A percentile compares a stretch with the other conserved stretches of the same genome.
phyloP scores from a whole-genome alignment of 1,139 yeast genomes.

The Pichia sp. region DNA sequence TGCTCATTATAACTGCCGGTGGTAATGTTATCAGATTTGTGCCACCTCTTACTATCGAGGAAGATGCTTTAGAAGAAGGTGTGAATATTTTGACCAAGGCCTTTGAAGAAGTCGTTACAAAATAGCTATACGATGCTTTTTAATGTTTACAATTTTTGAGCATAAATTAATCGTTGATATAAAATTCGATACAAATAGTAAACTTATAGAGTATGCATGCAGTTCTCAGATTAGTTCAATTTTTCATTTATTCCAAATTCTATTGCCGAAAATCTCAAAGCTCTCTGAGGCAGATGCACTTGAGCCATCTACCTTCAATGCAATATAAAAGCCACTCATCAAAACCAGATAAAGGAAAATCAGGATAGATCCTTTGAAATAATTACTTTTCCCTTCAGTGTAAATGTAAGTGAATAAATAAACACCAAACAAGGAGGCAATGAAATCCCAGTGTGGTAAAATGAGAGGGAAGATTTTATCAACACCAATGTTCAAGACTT shows the following conservation, averaged over 20 bases:
- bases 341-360: slow-evolving; percentile 73
- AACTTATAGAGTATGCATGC: no score
- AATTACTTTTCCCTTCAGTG: slow-evolving; percentile 95
- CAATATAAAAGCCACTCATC: slow-evolving; percentile 76
- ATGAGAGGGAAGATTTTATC: slow-evolving; percentile 67
- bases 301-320: slow-evolving; percentile 30
- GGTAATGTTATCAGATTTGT: slow-evolving; percentile 83
- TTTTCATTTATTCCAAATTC: slow-evolving; percentile 7
- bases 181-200: background rate
- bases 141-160: background rate
- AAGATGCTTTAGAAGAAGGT: slow-evolving; percentile 63
- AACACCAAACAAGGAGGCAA: slow-evolving; percentile 80
- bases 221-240: no score
- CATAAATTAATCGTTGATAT: background rate
- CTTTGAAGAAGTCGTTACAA: slow-evolving; percentile 31
- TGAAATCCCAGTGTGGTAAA: slow-evolving; percentile 93
- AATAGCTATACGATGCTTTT: slow-evolving; percentile 4
- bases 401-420: slow-evolving; percentile 88
- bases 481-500: slow-evolving; percentile 9
- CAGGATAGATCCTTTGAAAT: slow-evolving; percentile 89
- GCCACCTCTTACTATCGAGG: slow-evolving; percentile 83
- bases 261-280: slow-evolving; percentile 4
- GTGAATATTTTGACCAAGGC: slow-evolving; percentile 54
- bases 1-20: slow-evolving; percentile 85
- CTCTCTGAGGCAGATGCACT: background rate